Evolutionary conservation across 768 basidiomycete species (phyloP).

Genomic region (Hysterangium stoloniferum): DNA sequence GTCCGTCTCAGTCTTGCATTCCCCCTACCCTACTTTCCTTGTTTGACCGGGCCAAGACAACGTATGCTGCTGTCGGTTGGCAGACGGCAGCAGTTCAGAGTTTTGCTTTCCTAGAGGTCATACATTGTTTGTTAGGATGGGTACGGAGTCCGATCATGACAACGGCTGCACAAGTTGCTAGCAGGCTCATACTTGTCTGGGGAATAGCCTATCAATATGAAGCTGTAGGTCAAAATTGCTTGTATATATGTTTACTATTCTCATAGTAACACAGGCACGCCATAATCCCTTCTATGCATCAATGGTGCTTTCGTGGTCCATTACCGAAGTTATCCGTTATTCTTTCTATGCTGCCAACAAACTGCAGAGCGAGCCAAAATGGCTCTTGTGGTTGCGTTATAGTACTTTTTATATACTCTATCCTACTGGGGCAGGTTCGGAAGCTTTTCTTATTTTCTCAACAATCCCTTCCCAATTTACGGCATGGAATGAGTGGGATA

Average conservation of each 20-base stretch:
- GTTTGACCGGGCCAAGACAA: conserved; percentile 44
- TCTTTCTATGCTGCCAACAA: conserved; percentile 73
- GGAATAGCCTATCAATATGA: conserved; percentile 62
- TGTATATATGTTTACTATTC: neutral
- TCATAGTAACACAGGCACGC: conserved; percentile 39
- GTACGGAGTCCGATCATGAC: conserved; percentile 73
- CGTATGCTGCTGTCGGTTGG: conserved; percentile 53
- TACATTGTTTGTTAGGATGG: conserved; percentile 72
- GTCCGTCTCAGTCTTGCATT: conserved; percentile 13
- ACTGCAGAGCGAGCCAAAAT: conserved; percentile 39
- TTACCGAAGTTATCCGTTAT: conserved; percentile 90
- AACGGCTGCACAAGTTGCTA: conserved; percentile 72
- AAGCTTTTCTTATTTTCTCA: conserved; percentile 75
- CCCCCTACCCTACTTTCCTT: conserved; percentile 30
- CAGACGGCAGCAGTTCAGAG: conserved; percentile 72
- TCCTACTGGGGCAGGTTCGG: conserved; percentile 84
- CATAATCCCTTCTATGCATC: conserved; percentile 74
- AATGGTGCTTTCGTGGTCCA: conserved; percentile 90
- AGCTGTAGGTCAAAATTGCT: conserved; percentile 35
- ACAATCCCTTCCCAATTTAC: conserved; percentile 53
- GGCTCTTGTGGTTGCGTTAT: conserved; percentile 73
- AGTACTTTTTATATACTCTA: conserved; percentile 93
- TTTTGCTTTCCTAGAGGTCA: conserved; percentile 73
- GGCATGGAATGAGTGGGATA: conserved; percentile 49
- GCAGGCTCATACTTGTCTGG: conserved; percentile 81